A percentile compares a stretch with the other conserved stretches of the same genome.
Evolutionary conservation across 768 basidiomycete genomes (phyloP).

Genomic region (Arthromyces matolae): DNA sequence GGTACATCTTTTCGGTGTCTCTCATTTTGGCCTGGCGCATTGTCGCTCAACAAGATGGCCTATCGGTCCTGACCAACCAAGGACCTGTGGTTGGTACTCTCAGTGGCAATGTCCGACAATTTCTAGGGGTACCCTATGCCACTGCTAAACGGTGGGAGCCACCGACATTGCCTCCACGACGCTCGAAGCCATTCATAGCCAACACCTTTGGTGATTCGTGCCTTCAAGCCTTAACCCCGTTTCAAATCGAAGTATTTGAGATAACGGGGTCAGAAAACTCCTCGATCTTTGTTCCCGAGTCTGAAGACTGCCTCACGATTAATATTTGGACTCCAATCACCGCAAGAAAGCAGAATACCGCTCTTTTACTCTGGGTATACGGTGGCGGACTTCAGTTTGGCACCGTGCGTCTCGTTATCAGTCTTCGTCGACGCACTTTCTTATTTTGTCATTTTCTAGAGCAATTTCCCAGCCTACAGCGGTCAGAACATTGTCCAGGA

Average conservation of each 20-base stretch:
- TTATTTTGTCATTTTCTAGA: slow-evolving; percentile 17
- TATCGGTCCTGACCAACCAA: slow-evolving; percentile 27
- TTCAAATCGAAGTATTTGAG: slow-evolving; percentile 20
- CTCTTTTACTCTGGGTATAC: slow-evolving; percentile 37
- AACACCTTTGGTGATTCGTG: slow-evolving; percentile 29
- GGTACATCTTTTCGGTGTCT: too few relatives aligned
- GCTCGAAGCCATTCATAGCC: slow-evolving; percentile 21
- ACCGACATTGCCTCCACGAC: slow-evolving; percentile 21
- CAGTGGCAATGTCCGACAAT: slow-evolving; percentile 27
- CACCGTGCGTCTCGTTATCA: slow-evolving; percentile 24
- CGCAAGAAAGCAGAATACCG: slow-evolving; percentile 28
- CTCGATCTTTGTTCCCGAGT: slow-evolving; percentile 24
- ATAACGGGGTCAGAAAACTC: slow-evolving; percentile 19
- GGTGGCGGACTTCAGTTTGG: slow-evolving; percentile 37
- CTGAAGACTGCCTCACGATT: slow-evolving; percentile 33
- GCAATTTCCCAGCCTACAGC: slow-evolving; percentile 25
- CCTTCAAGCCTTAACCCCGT: slow-evolving; percentile 21
- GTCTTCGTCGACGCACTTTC: background rate
- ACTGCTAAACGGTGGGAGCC: slow-evolving; percentile 30
- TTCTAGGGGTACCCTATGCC: slow-evolving; percentile 35
- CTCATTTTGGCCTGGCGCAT: background rate
- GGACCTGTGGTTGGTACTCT: slow-evolving; percentile 28
- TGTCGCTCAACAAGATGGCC: slow-evolving; percentile 12
- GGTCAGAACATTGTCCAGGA: slow-evolving; percentile 31
- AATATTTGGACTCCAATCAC: slow-evolving; percentile 38